phyloP scores from a whole-genome alignment of 139 green algal genomes.

The Marvania coccoides region DNA sequence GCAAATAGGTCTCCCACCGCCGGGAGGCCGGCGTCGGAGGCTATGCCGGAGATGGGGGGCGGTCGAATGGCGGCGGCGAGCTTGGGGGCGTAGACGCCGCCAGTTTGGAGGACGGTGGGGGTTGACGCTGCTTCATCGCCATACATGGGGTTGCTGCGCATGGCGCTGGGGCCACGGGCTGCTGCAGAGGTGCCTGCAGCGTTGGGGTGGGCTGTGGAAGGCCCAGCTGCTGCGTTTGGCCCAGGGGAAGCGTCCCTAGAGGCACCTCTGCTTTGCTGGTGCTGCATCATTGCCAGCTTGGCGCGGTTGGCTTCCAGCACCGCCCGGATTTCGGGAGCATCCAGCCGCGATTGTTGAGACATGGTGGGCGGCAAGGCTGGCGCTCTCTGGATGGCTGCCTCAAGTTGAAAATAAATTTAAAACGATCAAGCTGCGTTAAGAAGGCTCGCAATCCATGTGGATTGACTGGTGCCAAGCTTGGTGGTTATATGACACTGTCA shows the following conservation, averaged over 20 bases:
- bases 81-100: constrained; percentile 9
- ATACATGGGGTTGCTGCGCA: constrained; percentile 11
- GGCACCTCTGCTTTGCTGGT: constrained; percentile 7
- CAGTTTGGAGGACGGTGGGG: not conserved
- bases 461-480: too few relatives aligned
- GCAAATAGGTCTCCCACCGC: constrained; percentile 28
- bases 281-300: not conserved
- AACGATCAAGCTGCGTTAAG: too few relatives aligned
- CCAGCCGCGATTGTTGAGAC: too few relatives aligned
- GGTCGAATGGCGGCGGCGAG: constrained; percentile 7
- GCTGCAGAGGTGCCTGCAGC: constrained; percentile 3
- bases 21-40: constrained; percentile 2
- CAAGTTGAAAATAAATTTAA: too few relatives aligned
- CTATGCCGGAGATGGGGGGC: not conserved
- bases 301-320: constrained; percentile 19
- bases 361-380: too few relatives aligned
- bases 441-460: too few relatives aligned
- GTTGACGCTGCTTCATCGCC: constrained; percentile 2
- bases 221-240: not conserved
- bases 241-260: not conserved
- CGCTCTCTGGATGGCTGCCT: too few relatives aligned
- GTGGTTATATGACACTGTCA: too few relatives aligned
- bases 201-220: not conserved
- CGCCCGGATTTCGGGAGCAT: constrained; percentile 12
- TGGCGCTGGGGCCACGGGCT: not conserved